A percentile compares a stretch with the other conserved stretches of the same genome.
Evolutionary conservation across 2,329 filamentous ascomycete genomes (phyloP).

Genomic region (Fusarium ramigenum): DNA sequence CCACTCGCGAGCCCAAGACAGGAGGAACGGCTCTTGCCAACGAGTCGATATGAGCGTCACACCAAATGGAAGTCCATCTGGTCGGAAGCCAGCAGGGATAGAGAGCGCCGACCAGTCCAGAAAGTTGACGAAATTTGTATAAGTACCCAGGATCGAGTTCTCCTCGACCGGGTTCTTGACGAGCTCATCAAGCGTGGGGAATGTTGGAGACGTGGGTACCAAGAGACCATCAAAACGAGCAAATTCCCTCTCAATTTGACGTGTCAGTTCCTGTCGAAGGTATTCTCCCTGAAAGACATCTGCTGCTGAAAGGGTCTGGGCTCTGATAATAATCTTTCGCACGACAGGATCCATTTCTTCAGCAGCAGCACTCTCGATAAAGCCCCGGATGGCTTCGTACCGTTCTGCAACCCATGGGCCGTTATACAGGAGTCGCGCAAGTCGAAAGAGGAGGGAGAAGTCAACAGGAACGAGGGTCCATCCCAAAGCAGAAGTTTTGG

Average conservation of each 20-base stretch:
- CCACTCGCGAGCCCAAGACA: conserved; percentile 45
- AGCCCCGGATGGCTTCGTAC: conserved; percentile 59
- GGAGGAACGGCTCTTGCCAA: conserved; percentile 49
- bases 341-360: conserved; percentile 50
- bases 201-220: conserved; percentile 65
- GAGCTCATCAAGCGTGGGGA: conserved; percentile 61
- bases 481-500: conserved; percentile 51
- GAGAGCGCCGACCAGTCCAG: conserved; percentile 65
- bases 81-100: conserved; percentile 59
- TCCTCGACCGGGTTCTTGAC: conserved; percentile 60
- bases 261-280: conserved; percentile 50
- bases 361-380: conserved; percentile 50
- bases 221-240: conserved; percentile 58
- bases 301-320: conserved; percentile 53
- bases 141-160: conserved; percentile 64
- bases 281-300: conserved; percentile 57
- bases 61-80: conserved; percentile 50
- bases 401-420: conserved; percentile 67
- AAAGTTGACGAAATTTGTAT: conserved; percentile 70
- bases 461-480: conserved; percentile 55
- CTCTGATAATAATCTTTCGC: conserved; percentile 50
- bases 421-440: conserved; percentile 64
- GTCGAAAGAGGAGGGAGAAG: conserved; percentile 60
- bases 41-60: conserved; percentile 49
- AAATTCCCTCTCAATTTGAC: conserved; percentile 53